phyloP scores from a whole-genome alignment of 2,329 filamentous ascomycete species.

The Aspergillus niger region DNA sequence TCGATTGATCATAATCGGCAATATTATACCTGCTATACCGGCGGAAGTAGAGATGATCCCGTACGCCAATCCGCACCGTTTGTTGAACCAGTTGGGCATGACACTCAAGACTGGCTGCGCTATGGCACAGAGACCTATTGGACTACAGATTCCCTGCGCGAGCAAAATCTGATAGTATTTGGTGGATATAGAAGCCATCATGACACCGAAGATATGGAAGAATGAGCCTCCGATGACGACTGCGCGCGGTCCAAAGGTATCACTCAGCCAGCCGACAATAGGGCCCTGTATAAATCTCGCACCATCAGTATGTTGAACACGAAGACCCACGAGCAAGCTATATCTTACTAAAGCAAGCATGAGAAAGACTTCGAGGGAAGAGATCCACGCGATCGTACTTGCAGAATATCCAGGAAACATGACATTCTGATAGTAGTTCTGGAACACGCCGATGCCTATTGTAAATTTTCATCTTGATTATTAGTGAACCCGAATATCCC shows the following conservation, averaged over 20 bases:
- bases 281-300: conserved; percentile 35
- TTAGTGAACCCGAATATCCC: neutral
- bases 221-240: conserved; percentile 55
- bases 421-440: conserved; percentile 13
- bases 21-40: conserved; percentile 56
- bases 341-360: conserved; percentile 13
- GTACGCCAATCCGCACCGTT: conserved; percentile 53
- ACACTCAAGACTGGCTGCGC: conserved; percentile 44
- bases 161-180: conserved; percentile 58
- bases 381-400: conserved; percentile 18
- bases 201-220: conserved; percentile 59
- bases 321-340: no score
- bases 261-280: conserved; percentile 64
- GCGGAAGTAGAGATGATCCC: conserved; percentile 57
- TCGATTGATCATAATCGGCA: conserved; percentile 59
- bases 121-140: conserved; percentile 50
- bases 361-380: conserved; percentile 16
- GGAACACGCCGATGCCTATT: conserved; percentile 16
- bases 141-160: conserved; percentile 53
- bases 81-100: conserved; percentile 53
- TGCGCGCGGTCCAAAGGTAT: conserved; percentile 62
- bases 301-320: neutral
- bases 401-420: conserved; percentile 11
- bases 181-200: conserved; percentile 58
- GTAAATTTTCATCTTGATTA: neutral